Conservation (phyloP, 2,329 filamentous ascomycete genomes). For the Fusarium robinianum region DNA sequence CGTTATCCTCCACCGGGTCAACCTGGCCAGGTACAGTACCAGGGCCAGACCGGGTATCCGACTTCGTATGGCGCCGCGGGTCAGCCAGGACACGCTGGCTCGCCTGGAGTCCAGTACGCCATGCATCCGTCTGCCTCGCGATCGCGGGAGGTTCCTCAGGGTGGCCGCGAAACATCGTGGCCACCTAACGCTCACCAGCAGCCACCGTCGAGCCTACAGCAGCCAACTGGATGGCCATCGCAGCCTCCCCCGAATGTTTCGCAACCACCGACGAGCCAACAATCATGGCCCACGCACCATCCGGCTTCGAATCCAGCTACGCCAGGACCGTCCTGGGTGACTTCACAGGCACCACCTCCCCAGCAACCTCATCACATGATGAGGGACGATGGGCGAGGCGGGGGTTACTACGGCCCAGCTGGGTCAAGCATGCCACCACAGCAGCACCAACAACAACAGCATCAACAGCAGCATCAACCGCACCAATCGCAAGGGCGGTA, state of each 20-base stretch:
- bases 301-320: slow-evolving; percentile 43
- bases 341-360: slow-evolving; percentile 40
- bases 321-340: slow-evolving; percentile 40
- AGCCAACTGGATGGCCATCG: slow-evolving; percentile 38
- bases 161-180: slow-evolving; percentile 45
- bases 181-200: slow-evolving; percentile 37
- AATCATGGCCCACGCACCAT: slow-evolving; percentile 42
- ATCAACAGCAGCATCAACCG: slow-evolving; percentile 39
- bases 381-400: slow-evolving; percentile 45
- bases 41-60: slow-evolving; percentile 51
- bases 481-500: slow-evolving; percentile 45
- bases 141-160: slow-evolving; percentile 48
- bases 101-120: slow-evolving; percentile 60
- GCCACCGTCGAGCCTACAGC: slow-evolving; percentile 29
- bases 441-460: slow-evolving; percentile 44
- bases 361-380: slow-evolving; percentile 44
- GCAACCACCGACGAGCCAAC: slow-evolving; percentile 42
- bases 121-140: slow-evolving; percentile 51
- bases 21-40: slow-evolving; percentile 46
- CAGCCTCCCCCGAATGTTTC: slow-evolving; percentile 40
- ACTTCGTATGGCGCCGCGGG: slow-evolving; percentile 44
- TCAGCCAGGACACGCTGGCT: slow-evolving; percentile 49
- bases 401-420: slow-evolving; percentile 41
- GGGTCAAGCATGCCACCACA: slow-evolving; percentile 33
- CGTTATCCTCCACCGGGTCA: slow-evolving; percentile 51